Evolutionary conservation across 2,329 filamentous ascomycete genomes (phyloP), one percentile per base, ranked within the genome.

Genomic region (Neofusicoccum sp.): DNA sequence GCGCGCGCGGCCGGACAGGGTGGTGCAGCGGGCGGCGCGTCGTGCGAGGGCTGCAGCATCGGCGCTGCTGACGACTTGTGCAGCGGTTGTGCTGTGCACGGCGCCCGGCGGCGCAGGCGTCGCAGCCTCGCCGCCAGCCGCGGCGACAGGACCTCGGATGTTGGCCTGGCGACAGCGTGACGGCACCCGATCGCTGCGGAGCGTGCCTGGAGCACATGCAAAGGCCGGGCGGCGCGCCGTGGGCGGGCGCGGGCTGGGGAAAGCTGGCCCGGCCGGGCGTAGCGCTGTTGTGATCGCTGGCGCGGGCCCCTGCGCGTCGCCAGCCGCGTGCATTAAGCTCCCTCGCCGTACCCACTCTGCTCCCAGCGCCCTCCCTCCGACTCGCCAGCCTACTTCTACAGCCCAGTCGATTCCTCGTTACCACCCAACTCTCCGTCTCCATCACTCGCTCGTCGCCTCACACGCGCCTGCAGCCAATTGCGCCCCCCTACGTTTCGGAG

Each of bases 401-500:
- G 38, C 38, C 51, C 69, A 67, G 66, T 68, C 66, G 61, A 66
- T 65, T 66, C 66, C 64, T 61, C 63, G 60, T 53, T 58, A 62
- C 44, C 47, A 43, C 33, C 63, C 69, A 67, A 67, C 68, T 67
- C 69, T 63, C 43, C 60, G 41, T 57, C 45, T 62, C 71, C 70
- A 65, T 67, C 71, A 67, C 58, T 68, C 71, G 69, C 72, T 70
- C 68, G 20, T 65, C 67, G 63, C 69, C 65, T 69, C 71, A 71
- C 24, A 31, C 71, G 65, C 71, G 70, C 68, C 70, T 69, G 68
- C 70, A 73, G 64, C 73, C 72, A 74, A 73, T 73, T 72, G 70
- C 65, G 62, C 66, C 67, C 66, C 68, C 67, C 44, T 48, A 56
- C 47, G 63, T 67, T 65, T 65, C 66, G 51, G 51, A 14, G 51